These are phyloP conservation scores for Nothophytophthora sp. DNA, from an alignment of 352 stramenopile species.

Conservation along the genomic window DNA sequence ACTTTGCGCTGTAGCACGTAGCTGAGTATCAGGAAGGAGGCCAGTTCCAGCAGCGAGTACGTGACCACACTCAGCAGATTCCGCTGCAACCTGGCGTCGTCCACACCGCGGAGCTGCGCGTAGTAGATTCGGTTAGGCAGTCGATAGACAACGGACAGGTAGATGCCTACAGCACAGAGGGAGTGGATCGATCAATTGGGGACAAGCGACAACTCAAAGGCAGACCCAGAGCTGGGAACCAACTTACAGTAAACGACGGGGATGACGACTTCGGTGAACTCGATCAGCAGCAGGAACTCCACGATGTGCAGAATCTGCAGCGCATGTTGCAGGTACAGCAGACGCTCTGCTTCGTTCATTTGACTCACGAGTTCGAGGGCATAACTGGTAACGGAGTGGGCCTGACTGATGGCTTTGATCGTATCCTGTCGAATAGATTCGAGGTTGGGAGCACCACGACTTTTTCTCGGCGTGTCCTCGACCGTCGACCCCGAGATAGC, in stretches of 20 bases:
- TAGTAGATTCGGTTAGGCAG: background rate
- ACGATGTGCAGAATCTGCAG: slow-evolving; percentile 20
- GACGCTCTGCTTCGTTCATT: slow-evolving; percentile 6
- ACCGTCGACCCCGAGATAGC: background rate
- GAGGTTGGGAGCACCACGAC: background rate
- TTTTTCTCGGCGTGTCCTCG: background rate
- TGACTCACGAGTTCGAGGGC: slow-evolving; percentile 1
- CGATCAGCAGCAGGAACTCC: slow-evolving; percentile 24
- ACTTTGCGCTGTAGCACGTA: background rate
- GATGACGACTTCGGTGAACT: slow-evolving; percentile 28
- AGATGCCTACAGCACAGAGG: background rate
- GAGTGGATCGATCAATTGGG: no score
- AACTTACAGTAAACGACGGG: slow-evolving; percentile 18
- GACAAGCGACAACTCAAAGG: no score
- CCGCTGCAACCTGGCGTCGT: background rate
- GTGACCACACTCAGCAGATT: background rate
- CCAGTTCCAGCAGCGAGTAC: background rate
- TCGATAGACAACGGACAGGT: background rate
- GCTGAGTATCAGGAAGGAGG: background rate
- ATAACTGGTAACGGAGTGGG: background rate
- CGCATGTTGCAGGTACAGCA: slow-evolving; percentile 9
- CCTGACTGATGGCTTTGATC: no score
- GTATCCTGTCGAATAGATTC: no score
- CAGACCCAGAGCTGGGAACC: no score
- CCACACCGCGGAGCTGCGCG: background rate